Evolutionary conservation across 257 asterid species (phyloP).

Genomic region (Solanum tarijense): DNA sequence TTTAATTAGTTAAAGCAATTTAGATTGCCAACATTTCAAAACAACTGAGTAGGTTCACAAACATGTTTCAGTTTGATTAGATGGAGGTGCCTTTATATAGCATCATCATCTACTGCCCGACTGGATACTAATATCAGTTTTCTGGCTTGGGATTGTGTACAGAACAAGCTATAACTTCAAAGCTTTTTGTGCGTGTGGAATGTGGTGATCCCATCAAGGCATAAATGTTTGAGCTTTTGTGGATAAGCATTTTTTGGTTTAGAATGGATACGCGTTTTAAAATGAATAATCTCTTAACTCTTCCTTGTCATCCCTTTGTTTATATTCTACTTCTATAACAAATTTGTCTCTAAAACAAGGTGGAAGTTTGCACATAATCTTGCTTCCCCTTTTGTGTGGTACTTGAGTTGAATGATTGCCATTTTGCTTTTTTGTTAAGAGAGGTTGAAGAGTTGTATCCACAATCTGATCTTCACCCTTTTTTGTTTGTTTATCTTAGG

Average conservation of each 20-base stretch:
- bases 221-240: background rate
- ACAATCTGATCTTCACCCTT: background rate
- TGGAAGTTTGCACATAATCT: background rate
- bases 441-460: background rate
- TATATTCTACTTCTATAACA: background rate
- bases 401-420: background rate
- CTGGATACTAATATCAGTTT: background rate
- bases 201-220: background rate
- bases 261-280: background rate
- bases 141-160: background rate
- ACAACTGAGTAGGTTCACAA: background rate
- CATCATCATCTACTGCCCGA: background rate
- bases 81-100: background rate
- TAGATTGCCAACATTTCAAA: background rate
- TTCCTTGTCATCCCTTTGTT: background rate
- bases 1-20: background rate
- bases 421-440: background rate
- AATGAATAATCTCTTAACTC: background rate
- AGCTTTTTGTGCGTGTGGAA: background rate
- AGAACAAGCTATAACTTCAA: background rate
- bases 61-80: background rate
- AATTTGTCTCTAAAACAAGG: background rate
- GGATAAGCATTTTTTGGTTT: background rate
- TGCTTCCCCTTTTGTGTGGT: background rate
- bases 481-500: conserved; percentile 4